These are phyloP conservation scores for Clarireedia paspali DNA, from an alignment of 2,329 filamentous ascomycete species.

Conservation along the genomic window DNA sequence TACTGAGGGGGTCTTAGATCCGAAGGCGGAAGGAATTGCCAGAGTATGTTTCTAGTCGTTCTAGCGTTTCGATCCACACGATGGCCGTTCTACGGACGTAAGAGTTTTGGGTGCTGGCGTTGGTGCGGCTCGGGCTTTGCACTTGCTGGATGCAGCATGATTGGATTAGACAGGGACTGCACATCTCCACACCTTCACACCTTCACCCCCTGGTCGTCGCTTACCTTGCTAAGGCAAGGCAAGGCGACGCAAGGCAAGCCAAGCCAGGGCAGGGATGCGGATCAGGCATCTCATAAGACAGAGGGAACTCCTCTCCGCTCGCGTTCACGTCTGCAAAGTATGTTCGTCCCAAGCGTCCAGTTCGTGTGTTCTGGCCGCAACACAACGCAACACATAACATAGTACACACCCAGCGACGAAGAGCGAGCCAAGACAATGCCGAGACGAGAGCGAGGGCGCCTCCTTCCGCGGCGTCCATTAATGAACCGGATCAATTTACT, in stretches of 20 bases:
- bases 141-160: constrained; percentile 1
- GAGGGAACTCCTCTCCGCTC: too few relatives aligned
- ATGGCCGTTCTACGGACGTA: background rate
- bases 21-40: constrained; percentile 3
- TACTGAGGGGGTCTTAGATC: constrained; percentile 3
- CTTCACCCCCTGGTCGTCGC: background rate
- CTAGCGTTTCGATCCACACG: constrained; percentile 4
- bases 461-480: background rate
- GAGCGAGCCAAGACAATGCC: too few relatives aligned
- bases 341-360: too few relatives aligned
- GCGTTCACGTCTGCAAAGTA: too few relatives aligned
- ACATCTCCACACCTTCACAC: too few relatives aligned
- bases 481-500: too few relatives aligned
- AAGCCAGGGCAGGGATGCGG: background rate
- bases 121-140: constrained; percentile 7
- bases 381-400: too few relatives aligned
- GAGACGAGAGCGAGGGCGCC: background rate
- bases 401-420: too few relatives aligned
- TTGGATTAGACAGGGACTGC: background rate
- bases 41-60: background rate
- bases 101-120: constrained; percentile 2
- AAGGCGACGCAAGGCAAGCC: background rate
- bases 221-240: background rate
- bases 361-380: too few relatives aligned
- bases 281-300: background rate